Conservation (phyloP, 2,329 filamentous ascomycete species). For the Neofusicoccum laricinum region DNA sequence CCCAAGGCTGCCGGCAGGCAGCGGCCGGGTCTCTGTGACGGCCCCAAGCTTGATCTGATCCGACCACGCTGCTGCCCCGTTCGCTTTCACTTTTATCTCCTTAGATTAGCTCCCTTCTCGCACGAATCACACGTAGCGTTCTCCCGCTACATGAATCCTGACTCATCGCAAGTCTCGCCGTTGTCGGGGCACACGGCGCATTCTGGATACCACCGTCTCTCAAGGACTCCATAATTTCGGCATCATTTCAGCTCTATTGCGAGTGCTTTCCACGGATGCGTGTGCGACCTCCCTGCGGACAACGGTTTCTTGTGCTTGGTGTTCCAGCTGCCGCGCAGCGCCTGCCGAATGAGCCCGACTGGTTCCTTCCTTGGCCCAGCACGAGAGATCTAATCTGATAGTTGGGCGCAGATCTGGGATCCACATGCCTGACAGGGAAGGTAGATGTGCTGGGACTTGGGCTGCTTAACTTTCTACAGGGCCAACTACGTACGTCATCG, state of each 20-base stretch:
- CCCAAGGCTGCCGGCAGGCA: constrained; percentile 27
- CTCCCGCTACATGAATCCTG: not conserved
- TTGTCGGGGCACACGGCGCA: constrained; percentile 4
- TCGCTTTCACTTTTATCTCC: not conserved
- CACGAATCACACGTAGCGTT: not conserved
- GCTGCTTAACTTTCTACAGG: not conserved
- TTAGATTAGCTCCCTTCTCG: not conserved
- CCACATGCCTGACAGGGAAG: constrained; percentile 5
- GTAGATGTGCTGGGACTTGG: constrained; percentile 4
- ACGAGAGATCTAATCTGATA: not conserved
- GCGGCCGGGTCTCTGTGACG: constrained; percentile 37
- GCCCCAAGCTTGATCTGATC: constrained; percentile 62
- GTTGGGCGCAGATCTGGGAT: not conserved
- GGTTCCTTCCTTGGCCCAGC: not conserved
- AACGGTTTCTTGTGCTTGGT: not conserved
- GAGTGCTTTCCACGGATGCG: not conserved
- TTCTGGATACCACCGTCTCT: not conserved
- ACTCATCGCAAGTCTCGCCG: not conserved
- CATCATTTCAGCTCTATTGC: not conserved
- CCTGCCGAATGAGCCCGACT: not conserved
- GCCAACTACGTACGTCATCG: not conserved
- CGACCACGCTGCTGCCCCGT: constrained; percentile 38
- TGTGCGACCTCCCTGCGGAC: not conserved
- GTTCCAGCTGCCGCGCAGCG: not conserved
- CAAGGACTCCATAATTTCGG: not conserved